A percentile compares a stretch with the other conserved stretches of the same genome.
Conservation (phyloP, 1,139 yeast genomes). For the Saccharomyces hybrid region DNA sequence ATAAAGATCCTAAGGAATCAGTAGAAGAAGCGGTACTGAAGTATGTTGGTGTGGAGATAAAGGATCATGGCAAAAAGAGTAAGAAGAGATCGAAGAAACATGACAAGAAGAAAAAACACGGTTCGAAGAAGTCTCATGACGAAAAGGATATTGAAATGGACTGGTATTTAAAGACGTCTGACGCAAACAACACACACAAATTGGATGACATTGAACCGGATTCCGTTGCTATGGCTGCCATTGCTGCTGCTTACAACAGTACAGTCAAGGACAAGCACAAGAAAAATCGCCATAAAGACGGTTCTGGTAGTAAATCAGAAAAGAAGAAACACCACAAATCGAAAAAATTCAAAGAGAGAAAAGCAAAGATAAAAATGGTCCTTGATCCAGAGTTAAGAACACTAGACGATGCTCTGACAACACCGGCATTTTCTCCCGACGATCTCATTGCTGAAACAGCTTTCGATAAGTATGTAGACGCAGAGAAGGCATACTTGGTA, state of each 20-base stretch:
- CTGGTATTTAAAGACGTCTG: background rate
- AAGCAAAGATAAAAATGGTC: conserved; percentile 20
- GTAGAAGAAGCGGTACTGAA: conserved; percentile 59
- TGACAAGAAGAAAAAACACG: conserved; percentile 2
- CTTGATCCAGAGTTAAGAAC: conserved; percentile 61
- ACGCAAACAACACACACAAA: background rate
- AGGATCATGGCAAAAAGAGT: background rate
- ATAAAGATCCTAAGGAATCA: conserved; percentile 20
- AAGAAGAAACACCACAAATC: conserved; percentile 7
- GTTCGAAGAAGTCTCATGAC: background rate
- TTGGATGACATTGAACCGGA: conserved; percentile 10
- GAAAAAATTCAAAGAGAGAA: conserved; percentile 10
- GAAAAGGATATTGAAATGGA: background rate
- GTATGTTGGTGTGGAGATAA: conserved; percentile 42
- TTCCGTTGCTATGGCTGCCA: conserved; percentile 29
- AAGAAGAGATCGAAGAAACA: background rate
- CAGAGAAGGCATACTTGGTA: background rate
- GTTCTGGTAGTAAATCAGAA: conserved; percentile 6
- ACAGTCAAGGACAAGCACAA: conserved; percentile 14
- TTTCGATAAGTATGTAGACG: background rate
- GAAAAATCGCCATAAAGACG: conserved; percentile 14
- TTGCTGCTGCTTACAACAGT: conserved; percentile 27
- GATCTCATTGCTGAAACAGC: background rate
- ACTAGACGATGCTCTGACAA: conserved; percentile 35
- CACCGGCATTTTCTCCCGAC: background rate